Base-by-base conservation (phyloP, 2,329 filamentous ascomycete species). In the Aciculosporium take region DNA sequence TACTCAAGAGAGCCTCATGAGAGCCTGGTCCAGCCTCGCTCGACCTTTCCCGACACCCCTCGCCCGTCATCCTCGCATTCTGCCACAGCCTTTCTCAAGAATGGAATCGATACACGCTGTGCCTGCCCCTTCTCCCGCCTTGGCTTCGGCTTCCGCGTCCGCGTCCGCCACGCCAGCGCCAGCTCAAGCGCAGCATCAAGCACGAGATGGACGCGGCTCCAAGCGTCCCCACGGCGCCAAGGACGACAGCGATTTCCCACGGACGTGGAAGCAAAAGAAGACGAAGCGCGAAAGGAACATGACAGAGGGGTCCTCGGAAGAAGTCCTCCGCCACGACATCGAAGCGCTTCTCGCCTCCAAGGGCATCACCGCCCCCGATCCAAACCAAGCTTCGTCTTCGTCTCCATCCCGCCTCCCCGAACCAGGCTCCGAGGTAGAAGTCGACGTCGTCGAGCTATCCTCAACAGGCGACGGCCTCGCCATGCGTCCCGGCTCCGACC, bases 381-480 rank as follows among this genome's bases (percentile, higher is more conserved):
- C 21, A n/a, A 25, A 23, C 28, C 20, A n/a, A n/a, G n/a, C 24
- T 2, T 18, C 37, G 8, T 28, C 36, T 7, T 23, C 27, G 7
- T 15, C n/a, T 12, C 24, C 41, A 50, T 43, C 56, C n/a, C 4
- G 9, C 1, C 62, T 87, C 2, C 82, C 84, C 1, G 74, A 80
- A 49, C 68, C 68, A 30, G 82, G 82, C 45, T 72, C 76, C 5
- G 84, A 94, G 57, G 76, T 91, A 31, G 80, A 94, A 40, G 74
- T 96, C 31, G 77, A 81, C n/a, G 79, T 96, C 44, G 61, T 78
- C 6, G 76, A 84, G 49, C 69, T 96, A 27, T 94, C 89, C 0
- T 96, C 89, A 0, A 94, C 85, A 0, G 91, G 91, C 40, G 91
- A 96, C 51, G 91, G 86, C 3, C 72, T 98, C 42, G 91, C 84